Conservation (phyloP, 805 yeast genomes). For the Dipodascopsis uninucleata region DNA sequence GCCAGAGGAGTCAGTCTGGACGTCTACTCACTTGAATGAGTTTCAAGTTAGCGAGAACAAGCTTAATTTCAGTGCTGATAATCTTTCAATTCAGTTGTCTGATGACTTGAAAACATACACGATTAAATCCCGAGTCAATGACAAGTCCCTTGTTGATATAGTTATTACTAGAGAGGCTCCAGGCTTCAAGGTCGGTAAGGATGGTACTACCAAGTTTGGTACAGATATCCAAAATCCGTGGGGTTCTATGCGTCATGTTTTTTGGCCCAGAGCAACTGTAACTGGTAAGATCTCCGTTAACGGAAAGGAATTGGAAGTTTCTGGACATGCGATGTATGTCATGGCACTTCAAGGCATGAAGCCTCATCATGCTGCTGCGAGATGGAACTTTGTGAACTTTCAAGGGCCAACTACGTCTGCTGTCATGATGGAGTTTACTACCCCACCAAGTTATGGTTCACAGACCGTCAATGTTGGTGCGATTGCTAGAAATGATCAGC, state of each 20-base stretch:
- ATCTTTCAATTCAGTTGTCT: slow-evolving; percentile 58
- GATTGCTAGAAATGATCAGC: slow-evolving; percentile 58
- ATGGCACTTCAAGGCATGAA: slow-evolving; percentile 99
- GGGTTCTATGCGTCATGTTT: slow-evolving; percentile 95
- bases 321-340: slow-evolving; percentile 68
- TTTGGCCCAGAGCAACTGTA: slow-evolving; percentile 88
- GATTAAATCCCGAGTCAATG: slow-evolving; percentile 60
- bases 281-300: slow-evolving; percentile 58
- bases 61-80: slow-evolving; percentile 72
- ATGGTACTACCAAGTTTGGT: slow-evolving; percentile 85
- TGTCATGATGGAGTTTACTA: slow-evolving; percentile 89
- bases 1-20: slow-evolving; percentile 65
- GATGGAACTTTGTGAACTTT: slow-evolving; percentile 92
- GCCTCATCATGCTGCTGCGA: slow-evolving; percentile 97
- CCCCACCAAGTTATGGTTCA: slow-evolving; percentile 84
- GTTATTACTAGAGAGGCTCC: slow-evolving; percentile 58
- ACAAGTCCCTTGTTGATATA: slow-evolving; percentile 68
- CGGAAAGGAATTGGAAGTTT: slow-evolving; percentile 38
- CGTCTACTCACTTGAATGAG: slow-evolving; percentile 82
- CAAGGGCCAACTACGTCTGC: slow-evolving; percentile 73
- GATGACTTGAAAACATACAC: slow-evolving; percentile 51
- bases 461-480: slow-evolving; percentile 80
- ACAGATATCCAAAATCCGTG: slow-evolving; percentile 80
- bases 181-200: slow-evolving; percentile 85
- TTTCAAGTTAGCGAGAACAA: slow-evolving; percentile 54